Evolutionary conservation across 371 early-diverging fungal species (phyloP).

Genomic region (Apophysomyces trapeziformis): DNA sequence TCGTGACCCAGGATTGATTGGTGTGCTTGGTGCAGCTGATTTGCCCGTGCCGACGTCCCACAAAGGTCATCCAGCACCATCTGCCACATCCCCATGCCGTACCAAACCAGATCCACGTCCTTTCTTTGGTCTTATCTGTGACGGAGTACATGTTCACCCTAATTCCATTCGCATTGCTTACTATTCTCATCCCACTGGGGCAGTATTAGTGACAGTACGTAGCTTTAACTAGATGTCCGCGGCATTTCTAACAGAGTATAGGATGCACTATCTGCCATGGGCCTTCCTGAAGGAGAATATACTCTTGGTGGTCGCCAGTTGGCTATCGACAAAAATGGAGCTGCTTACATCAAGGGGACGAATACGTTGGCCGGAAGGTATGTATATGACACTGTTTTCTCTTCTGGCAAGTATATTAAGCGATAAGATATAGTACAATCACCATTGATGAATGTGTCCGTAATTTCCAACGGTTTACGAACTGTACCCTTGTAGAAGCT

Average conservation of each 20-base stretch:
- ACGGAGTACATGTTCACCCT: slow-evolving; percentile 83
- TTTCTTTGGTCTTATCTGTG: slow-evolving; percentile 84
- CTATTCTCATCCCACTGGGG: slow-evolving; percentile 76
- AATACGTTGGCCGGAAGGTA: slow-evolving; percentile 69
- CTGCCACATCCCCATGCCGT: slow-evolving; percentile 37
- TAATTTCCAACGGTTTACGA: slow-evolving; percentile 76
- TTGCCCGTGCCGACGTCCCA: slow-evolving; percentile 34
- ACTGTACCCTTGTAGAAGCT: slow-evolving; percentile 75
- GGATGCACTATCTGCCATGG: slow-evolving; percentile 77
- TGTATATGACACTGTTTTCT: not conserved
- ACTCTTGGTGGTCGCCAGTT: slow-evolving; percentile 62
- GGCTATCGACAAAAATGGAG: slow-evolving; percentile 51
- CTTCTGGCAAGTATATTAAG: slow-evolving; percentile 19
- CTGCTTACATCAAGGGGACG: slow-evolving; percentile 72
- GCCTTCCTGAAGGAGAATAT: slow-evolving; percentile 69
- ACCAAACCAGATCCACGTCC: slow-evolving; percentile 62
- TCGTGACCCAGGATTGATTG: slow-evolving; percentile 83
- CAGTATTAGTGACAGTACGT: slow-evolving; percentile 66
- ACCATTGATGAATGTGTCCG: slow-evolving; percentile 74
- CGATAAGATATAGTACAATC: slow-evolving; percentile 51
- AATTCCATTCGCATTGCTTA: slow-evolving; percentile 84
- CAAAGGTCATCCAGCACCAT: slow-evolving; percentile 37
- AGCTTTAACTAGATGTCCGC: not conserved
- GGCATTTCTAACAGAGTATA: not conserved
- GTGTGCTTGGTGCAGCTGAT: slow-evolving; percentile 67